Evolutionary conservation across 805 yeast genomes (phyloP), one percentile per base, ranked within the genome.

Genomic region (Cyberlindnera mycetangii): DNA sequence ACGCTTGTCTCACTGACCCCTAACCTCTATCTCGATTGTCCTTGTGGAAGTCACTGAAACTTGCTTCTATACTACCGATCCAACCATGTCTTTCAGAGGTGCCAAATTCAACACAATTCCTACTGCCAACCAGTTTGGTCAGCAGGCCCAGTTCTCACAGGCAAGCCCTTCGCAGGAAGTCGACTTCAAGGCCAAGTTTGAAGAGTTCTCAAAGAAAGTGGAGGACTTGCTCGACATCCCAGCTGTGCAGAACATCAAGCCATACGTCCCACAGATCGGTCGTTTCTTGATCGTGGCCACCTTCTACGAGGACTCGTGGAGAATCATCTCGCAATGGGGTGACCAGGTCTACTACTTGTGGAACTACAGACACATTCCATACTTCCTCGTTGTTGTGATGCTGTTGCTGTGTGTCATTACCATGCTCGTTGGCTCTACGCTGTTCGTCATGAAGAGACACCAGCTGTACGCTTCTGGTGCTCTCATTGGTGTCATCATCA

Each of bases 271-370:
- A 8, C 81, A 81, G 18, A 78, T 92, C 56, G 98, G 97, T 31
- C 76, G 98, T 47, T 80, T 87, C 49, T 78, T 90, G 53, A 90
- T 92, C 50, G 96, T 92, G 44, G 95, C 96, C 39, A 93, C 98
- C 0, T 92, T 90, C 62, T 78, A 81, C 53, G 98, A 92, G 67
- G 98, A 93, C 61, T 78, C 96, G 3, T 62, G 83, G 42, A 78
- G 99, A 65, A 87, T 92, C 58, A 55, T 81, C 42, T 69, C 89
- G 6, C 97, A 90, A 69, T 92, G 97, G 97, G 66, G 75, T 28
- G 96, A 88, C 58, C 99, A 92, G 67, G 87, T 88, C 19, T 85
- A 79, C 64, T 92, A 85, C 65, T 72, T 93, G 55, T 76, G 86
- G 70, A 79, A 80, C 54, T 85, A 81, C 71, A 81, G 95, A 62